Evolutionary conservation across 169 alveolate species (phyloP).

Genomic region (Plasmodium ovale): DNA sequence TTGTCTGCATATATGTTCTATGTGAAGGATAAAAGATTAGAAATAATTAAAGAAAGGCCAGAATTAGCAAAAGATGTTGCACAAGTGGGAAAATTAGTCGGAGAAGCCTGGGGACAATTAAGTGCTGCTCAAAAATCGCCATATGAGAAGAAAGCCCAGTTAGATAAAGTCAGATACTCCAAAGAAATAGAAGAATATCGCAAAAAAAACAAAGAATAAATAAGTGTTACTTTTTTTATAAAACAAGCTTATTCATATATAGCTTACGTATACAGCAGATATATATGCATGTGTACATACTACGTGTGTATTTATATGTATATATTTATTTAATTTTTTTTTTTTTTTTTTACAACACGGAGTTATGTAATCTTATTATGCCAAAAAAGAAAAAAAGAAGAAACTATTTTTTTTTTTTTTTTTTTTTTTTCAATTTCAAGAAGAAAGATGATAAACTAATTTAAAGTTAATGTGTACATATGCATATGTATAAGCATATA

Average conservation of each 20-base stretch:
- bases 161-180: constrained; percentile 90
- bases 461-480: not conserved
- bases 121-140: constrained; percentile 90
- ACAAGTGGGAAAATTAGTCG: constrained; percentile 91
- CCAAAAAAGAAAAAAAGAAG: no score
- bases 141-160: constrained; percentile 90
- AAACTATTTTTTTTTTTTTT: constrained; percentile 8
- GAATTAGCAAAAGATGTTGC: constrained; percentile 91
- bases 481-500: not conserved
- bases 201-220: constrained; percentile 52
- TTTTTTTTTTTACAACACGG: not conserved
- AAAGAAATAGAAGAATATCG: constrained; percentile 88
- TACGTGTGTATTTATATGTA: constrained; percentile 1
- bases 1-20: constrained; percentile 92
- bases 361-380: no score
- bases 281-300: constrained; percentile 2
- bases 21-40: constrained; percentile 90
- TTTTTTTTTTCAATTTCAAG: not conserved
- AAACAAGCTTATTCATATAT: constrained; percentile 3
- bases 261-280: no score
- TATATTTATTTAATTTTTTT: constrained; percentile 4
- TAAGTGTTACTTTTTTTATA: not conserved
- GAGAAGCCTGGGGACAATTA: constrained; percentile 92
- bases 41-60: constrained; percentile 88
- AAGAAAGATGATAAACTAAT: not conserved